Conservation (phyloP, 2,329 filamentous ascomycete genomes). For the Fusarium mundagurra region DNA sequence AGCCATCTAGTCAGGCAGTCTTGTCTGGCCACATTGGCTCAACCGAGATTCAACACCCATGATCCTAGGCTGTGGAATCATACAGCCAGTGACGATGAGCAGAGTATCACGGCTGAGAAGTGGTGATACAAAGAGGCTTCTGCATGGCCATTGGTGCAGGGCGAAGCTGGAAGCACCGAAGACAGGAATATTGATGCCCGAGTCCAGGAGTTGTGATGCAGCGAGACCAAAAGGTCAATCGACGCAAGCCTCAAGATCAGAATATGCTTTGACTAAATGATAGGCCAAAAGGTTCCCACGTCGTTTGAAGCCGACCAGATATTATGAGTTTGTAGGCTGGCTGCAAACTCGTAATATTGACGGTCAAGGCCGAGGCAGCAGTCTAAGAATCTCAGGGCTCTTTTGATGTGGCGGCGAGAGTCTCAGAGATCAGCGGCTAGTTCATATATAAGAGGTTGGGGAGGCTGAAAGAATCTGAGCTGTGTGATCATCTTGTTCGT, state of each 20-base stretch:
- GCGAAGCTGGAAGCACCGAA: neutral
- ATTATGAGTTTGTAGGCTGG: neutral
- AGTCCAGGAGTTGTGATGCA: neutral
- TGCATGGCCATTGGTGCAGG: slow-evolving; percentile 2
- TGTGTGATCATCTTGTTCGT: neutral
- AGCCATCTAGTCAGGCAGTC: neutral
- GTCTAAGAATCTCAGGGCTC: neutral
- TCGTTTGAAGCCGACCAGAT: neutral
- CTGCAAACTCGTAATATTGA: neutral
- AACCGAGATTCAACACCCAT: neutral
- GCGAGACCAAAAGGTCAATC: neutral
- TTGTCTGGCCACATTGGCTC: slow-evolving; percentile 5
- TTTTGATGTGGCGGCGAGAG: neutral
- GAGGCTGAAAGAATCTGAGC: slow-evolving; percentile 6
- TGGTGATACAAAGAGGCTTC: slow-evolving; percentile 25
- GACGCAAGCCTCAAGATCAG: neutral
- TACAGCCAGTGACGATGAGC: slow-evolving; percentile 19
- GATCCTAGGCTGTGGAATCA: neutral
- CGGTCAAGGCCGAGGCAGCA: neutral
- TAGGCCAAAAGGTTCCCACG: neutral
- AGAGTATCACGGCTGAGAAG: slow-evolving; percentile 20
- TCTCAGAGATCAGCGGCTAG: neutral
- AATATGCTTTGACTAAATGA: neutral
- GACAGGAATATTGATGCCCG: slow-evolving; percentile 4
- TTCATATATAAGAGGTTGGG: slow-evolving; percentile 16